Conservation (phyloP, 805 yeast species). For the Wickerhamiella vanderwaltii region DNA sequence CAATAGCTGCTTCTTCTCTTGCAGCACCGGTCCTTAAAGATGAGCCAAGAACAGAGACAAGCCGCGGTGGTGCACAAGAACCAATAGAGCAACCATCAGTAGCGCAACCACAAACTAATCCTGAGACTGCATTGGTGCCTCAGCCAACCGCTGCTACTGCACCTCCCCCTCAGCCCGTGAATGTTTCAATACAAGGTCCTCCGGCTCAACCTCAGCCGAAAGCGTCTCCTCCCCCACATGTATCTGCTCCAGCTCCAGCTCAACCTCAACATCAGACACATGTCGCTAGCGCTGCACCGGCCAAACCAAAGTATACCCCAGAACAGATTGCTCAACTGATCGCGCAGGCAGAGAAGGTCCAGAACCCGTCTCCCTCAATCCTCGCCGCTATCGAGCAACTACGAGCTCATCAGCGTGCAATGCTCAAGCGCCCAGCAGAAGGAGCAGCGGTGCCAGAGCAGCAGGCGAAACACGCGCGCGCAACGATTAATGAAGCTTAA, state of each 20-base stretch:
- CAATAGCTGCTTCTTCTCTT: background rate
- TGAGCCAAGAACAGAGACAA: too few species aligned
- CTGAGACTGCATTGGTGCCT: conserved; percentile 3
- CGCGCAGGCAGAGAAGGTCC: conserved; percentile 28
- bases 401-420: conserved; percentile 24
- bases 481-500: conserved; percentile 9
- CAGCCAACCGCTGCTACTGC: conserved; percentile 12
- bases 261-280: too few species aligned
- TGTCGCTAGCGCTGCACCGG: conserved; percentile 12
- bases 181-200: conserved; percentile 2
- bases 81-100: background rate
- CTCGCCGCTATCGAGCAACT: conserved; percentile 28
- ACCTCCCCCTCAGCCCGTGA: conserved; percentile 3
- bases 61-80: background rate
- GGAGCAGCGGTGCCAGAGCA: background rate
- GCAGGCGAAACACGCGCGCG: conserved; percentile 5
- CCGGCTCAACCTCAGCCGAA: conserved; percentile 13
- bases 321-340: conserved; percentile 27
- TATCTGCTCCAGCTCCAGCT: conserved; percentile 11
- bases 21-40: too few species aligned
- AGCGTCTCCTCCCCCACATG: conserved; percentile 11
- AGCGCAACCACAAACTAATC: background rate
- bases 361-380: conserved; percentile 27
- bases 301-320: conserved; percentile 21
- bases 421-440: conserved; percentile 18